Conservation (phyloP, 208 protist genomes). For the Lotmaria passim region DNA sequence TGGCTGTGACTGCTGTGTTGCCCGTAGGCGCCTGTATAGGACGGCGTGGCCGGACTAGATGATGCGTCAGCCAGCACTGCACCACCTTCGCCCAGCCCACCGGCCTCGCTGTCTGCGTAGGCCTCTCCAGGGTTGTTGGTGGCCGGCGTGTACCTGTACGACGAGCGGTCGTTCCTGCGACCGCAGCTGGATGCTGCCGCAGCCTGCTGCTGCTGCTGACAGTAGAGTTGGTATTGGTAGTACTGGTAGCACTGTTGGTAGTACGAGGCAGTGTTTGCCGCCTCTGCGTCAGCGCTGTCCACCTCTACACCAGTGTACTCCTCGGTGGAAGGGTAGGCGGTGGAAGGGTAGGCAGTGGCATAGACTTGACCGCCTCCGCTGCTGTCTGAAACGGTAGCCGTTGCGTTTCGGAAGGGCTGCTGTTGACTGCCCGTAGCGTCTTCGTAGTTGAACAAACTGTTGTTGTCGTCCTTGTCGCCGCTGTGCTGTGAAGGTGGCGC, state of each 20-base stretch:
- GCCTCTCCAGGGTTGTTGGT: background rate
- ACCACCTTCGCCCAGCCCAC: background rate
- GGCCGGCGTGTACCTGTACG: conserved; percentile 5
- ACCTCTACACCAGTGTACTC: background rate
- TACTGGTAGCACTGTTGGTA: conserved; percentile 40
- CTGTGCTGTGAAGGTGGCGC: background rate
- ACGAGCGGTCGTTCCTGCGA: background rate
- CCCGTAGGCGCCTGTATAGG: background rate
- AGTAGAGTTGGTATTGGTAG: conserved; percentile 29
- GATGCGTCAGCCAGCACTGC: background rate
- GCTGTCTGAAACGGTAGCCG: background rate
- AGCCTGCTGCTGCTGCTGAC: conserved; percentile 26
- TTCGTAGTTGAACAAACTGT: background rate
- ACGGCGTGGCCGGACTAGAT: background rate
- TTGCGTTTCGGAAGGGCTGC: conserved; percentile 1
- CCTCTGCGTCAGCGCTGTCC: background rate
- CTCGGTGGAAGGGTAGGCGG: background rate
- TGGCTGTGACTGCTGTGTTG: background rate
- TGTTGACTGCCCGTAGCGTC: background rate
- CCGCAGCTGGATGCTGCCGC: background rate
- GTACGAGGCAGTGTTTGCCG: conserved; percentile 15
- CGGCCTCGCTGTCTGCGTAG: conserved; percentile 3
- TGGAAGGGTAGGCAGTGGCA: background rate
- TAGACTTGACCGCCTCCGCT: background rate
- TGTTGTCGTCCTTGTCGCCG: background rate